Conservation (phyloP, 495 filamentous ascomycete genomes). For the Cladorrhinum samala region DNA sequence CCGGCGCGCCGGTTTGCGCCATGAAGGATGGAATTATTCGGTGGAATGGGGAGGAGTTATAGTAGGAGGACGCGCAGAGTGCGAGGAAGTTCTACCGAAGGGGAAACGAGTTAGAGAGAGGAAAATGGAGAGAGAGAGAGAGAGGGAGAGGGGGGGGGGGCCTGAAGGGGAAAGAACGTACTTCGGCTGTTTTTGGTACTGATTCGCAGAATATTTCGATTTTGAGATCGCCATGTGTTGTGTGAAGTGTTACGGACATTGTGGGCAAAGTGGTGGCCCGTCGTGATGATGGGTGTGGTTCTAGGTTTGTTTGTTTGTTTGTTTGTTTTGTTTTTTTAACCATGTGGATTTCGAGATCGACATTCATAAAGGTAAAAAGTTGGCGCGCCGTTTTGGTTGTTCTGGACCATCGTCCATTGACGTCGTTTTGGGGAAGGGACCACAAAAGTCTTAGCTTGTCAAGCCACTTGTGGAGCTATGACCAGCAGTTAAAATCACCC, state of each 20-base stretch:
- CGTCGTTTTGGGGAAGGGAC: not conserved
- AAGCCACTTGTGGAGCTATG: not conserved
- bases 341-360: not conserved
- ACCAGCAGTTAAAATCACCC: not conserved
- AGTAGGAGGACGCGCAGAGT: conserved; percentile 83
- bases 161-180: conserved; percentile 52
- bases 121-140: conserved; percentile 13
- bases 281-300: not conserved
- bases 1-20: conserved; percentile 82
- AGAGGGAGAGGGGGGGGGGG: conserved; percentile 64
- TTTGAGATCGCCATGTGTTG: conserved; percentile 84
- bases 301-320: not conserved
- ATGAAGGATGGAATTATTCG: conserved; percentile 87
- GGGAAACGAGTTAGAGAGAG: not conserved
- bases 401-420: not conserved
- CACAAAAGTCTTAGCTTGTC: not conserved
- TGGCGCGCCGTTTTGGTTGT: not conserved
- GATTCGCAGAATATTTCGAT: conserved; percentile 94
- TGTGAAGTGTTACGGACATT: conserved; percentile 76
- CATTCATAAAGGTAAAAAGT: not conserved
- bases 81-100: conserved; percentile 98
- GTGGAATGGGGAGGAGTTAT: conserved; percentile 85
- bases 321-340: not conserved
- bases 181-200: conserved; percentile 83
- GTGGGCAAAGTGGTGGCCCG: too few species aligned